phyloP scores from a whole-genome alignment of 192 early-diverging fungal genomes.

The Backusella australiensis region DNA sequence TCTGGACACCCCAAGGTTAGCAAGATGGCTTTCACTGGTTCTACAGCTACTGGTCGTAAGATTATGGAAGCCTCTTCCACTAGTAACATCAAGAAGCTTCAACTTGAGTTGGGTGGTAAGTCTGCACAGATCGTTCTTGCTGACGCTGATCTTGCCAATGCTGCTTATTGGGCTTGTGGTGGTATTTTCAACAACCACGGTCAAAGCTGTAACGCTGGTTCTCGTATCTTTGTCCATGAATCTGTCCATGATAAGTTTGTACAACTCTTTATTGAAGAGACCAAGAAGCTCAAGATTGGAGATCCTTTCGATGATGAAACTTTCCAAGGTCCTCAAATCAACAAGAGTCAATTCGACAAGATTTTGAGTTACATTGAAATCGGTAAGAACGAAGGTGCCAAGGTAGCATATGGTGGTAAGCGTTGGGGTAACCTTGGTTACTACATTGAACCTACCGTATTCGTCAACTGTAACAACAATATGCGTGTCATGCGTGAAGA shows the following conservation, averaged over 20 bases:
- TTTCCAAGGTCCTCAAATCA: conserved; percentile 74
- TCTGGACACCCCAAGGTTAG: conserved; percentile 57
- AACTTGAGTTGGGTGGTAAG: conserved; percentile 87
- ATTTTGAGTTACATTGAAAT: conserved; percentile 58
- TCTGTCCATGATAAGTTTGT: conserved; percentile 69
- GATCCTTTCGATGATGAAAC: conserved; percentile 62
- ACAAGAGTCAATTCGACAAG: conserved; percentile 66
- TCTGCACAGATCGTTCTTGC: conserved; percentile 75
- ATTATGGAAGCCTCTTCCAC: conserved; percentile 56
- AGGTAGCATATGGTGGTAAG: conserved; percentile 55
- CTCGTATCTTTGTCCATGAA: conserved; percentile 77
- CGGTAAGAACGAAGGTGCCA: conserved; percentile 62
- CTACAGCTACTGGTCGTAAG: conserved; percentile 63
- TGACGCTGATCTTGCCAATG: conserved; percentile 72
- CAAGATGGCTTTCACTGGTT: conserved; percentile 74
- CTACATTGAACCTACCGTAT: conserved; percentile 78
- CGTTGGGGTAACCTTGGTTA: conserved; percentile 65
- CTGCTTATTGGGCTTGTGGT: conserved; percentile 59
- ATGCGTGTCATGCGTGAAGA: conserved; percentile 68
- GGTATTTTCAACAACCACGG: conserved; percentile 82
- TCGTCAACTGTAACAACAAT: conserved; percentile 55
- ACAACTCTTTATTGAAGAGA: conserved; percentile 50
- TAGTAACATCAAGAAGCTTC: conserved; percentile 67
- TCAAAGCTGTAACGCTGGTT: conserved; percentile 78
- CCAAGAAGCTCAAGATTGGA: conserved; percentile 63